Conservation (phyloP, 2,329 filamentous ascomycete genomes). For the Trichoderma aggressivum region DNA sequence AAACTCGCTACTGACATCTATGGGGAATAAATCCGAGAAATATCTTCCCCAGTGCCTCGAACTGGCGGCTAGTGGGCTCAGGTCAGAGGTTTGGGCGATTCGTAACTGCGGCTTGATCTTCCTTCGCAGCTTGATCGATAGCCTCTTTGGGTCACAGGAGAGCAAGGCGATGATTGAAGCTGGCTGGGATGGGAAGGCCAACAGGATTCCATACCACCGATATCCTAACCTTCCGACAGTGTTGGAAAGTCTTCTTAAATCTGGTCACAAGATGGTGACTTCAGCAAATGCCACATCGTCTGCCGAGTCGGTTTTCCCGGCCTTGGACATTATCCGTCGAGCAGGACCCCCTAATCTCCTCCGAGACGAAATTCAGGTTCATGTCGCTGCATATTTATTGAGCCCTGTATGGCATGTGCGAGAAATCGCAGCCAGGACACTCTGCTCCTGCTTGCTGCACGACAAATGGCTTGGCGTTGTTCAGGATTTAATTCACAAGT, state of each 20-base stretch:
- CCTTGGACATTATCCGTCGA: conserved; percentile 74
- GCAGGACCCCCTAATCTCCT: conserved; percentile 61
- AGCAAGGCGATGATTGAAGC: conserved; percentile 60
- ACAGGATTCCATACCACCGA: conserved; percentile 66
- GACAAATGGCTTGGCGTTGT: conserved; percentile 47
- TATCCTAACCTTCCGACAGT: conserved; percentile 64
- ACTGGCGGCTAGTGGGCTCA: conserved; percentile 76
- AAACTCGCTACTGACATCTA: conserved; percentile 68
- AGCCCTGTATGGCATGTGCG: conserved; percentile 77
- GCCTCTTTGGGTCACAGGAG: conserved; percentile 71
- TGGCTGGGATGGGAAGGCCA: conserved; percentile 61
- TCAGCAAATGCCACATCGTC: conserved; percentile 36
- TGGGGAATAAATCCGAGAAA: conserved; percentile 68
- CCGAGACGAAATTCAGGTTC: conserved; percentile 51
- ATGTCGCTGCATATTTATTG: conserved; percentile 60
- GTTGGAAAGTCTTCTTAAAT: conserved; percentile 59
- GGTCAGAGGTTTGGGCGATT: conserved; percentile 85
- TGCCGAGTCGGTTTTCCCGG: conserved; percentile 75
- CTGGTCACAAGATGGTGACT: conserved; percentile 45
- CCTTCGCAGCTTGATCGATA: conserved; percentile 79
- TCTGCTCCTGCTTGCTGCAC: conserved; percentile 59
- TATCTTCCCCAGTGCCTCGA: conserved; percentile 72
- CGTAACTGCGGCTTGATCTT: conserved; percentile 90
- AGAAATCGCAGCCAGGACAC: conserved; percentile 73
- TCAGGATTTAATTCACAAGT: conserved; percentile 34